phyloP scores from a whole-genome alignment of 2,329 filamentous ascomycete genomes.

The Arthrobotrys megalospora region DNA sequence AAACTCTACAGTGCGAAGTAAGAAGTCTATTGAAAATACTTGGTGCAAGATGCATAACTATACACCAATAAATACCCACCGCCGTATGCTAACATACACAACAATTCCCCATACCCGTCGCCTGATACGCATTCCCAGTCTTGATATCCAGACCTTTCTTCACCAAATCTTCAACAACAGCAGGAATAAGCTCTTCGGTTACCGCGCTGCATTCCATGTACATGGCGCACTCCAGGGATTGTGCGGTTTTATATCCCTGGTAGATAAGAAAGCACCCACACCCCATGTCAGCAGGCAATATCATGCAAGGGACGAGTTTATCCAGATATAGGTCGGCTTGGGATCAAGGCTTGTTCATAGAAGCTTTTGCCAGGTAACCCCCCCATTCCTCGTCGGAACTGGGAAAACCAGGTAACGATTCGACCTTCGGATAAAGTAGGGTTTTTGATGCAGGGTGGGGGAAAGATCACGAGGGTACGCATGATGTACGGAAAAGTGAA shows the following conservation, averaged over 20 bases:
- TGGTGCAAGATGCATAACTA: too few relatives aligned
- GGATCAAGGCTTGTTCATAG: conserved; percentile 7
- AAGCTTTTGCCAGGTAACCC: conserved; percentile 40
- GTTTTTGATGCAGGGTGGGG: conserved; percentile 8
- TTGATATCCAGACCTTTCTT: conserved; percentile 52
- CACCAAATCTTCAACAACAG: conserved; percentile 52
- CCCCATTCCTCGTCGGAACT: not conserved
- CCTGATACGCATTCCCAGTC: conserved; percentile 36
- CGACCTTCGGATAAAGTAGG: conserved; percentile 21
- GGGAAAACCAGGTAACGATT: conserved; percentile 26
- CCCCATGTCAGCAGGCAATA: conserved; percentile 5
- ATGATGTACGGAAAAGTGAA: not conserved
- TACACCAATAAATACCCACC: not conserved
- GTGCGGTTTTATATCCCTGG: conserved; percentile 55
- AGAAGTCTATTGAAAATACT: too few relatives aligned
- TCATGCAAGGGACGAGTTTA: conserved; percentile 32
- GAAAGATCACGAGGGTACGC: conserved; percentile 1
- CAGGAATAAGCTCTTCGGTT: conserved; percentile 54
- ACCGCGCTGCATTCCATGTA: conserved; percentile 49
- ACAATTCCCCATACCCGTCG: conserved; percentile 39
- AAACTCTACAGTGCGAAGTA: too few relatives aligned
- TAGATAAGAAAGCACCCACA: conserved; percentile 8
- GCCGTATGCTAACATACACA: conserved; percentile 17
- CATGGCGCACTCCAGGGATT: conserved; percentile 44
- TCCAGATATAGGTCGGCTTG: not conserved